Evolutionary conservation across 106 monocot species (phyloP), one percentile per base, ranked within the genome.

Genomic region (Platanthera guangdongensis): DNA sequence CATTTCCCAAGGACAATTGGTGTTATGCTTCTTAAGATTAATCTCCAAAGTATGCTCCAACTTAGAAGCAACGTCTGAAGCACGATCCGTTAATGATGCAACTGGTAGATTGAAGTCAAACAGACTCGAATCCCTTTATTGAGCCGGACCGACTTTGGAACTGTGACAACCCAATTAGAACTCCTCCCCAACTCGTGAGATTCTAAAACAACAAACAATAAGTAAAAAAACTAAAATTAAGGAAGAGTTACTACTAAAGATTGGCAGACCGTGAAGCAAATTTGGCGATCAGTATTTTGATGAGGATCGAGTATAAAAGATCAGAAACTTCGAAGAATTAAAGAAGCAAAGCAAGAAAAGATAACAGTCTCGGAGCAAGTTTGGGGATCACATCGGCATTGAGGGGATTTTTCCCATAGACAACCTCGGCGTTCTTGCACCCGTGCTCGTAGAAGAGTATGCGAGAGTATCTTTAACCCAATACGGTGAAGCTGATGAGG

Each of bases 1-100:
- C 93, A 77, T 97, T 97, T 14, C 96, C 96, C 69, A 97, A 78
- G 79, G 89, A 90, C 93, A 93, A 0, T 93, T 76, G 1, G 90
- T 63, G 57, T 93, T 88, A 57, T 89, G 88, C 84, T 91, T 97
- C 46, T 50, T 85, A 2, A 93, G 96, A 80, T 88, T 82, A 47
- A 93, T 75, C 32, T 80, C 83, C 65, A 97, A 75, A 6, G 96
- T 91, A 68, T 97, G 86, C 81, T 97, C 96, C 86, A 97, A 75
- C 80, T 89, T 93, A 7, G 83, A 78, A 53, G 86, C 71, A 57
- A 93, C 87, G 74, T 91, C 96, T 97, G 63, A 50, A 72, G 9
- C 50, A 47, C 15, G 5, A 69, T 47, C 4, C 13, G 16, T 9
- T 46, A 69, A 64, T 47, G 39, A 69, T 69, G 16, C 8, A 10